Evolutionary conservation across 2,329 filamentous ascomycete genomes (phyloP), one percentile per base, ranked within the genome.

Genomic region (Stemphylium vesicarium): DNA sequence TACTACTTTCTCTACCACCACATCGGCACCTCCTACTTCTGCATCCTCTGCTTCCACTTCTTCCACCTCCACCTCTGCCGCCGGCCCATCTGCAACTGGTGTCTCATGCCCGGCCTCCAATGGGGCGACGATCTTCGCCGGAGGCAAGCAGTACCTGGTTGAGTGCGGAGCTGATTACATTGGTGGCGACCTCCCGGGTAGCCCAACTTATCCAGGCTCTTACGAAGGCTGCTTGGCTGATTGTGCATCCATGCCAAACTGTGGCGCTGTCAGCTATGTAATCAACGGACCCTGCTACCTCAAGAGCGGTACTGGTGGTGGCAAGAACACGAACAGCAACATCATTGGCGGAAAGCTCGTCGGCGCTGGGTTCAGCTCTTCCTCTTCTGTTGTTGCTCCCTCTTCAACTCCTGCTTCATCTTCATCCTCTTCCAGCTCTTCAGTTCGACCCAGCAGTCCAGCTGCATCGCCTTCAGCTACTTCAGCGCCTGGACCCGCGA

Each of bases 221-320:
- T 65, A 63, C 29, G 56, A 56, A 13, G 44, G 42, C 15, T 70
- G 67, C 35, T 46, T 69, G 32, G 39, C 47, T 5, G 53, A 56
- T 20, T 70, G 67, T 43, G 52, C 55, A 22, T 49, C 45, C 6
- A 61, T 53, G 15, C 13, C 45, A 15, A 52, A 55, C 15, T 70
- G 67, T 32, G 49, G 59, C n/a, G 60, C 56, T 48, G 60, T 68
- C 22, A 60, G 64, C 22, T 69, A 65, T 46, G 41, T 59, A 12
- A 45, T 51, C 0, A 38, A 33, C 5, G 63, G 56, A 6, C 44
- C 59, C 29, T 67, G 64, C 35, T 67, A 65, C 26, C 24, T 67
- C 31, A 67, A 67, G 45, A 52, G 31, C 18, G 53, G 51, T 13
- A 24, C 56, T 15, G 50, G 38, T 20, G 9, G 6, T 33, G 41